A percentile compares a stretch with the other conserved stretches of the same genome.
phyloP scores from a whole-genome alignment of 371 early-diverging fungal species.

The Lichtheimia ramosa region DNA sequence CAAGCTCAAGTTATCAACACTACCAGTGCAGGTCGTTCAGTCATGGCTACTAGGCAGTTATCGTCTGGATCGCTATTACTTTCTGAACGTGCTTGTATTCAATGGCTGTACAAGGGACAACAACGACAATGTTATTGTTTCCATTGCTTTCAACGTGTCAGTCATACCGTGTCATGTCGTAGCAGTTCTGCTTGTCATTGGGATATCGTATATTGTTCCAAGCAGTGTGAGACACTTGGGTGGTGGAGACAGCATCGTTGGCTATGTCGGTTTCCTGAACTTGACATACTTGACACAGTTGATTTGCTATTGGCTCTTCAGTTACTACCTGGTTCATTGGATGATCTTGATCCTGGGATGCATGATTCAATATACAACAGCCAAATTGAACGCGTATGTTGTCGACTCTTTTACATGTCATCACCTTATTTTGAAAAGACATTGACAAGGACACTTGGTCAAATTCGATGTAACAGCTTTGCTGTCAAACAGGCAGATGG shows the following conservation, averaged over 20 bases:
- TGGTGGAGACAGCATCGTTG: not conserved
- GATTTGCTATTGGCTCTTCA: not conserved
- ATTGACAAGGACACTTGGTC: conserved; percentile 20
- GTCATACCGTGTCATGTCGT: not conserved
- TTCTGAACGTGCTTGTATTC: not conserved
- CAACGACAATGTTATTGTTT: not conserved
- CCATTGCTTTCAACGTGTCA: conserved; percentile 3
- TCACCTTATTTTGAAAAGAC: conserved; percentile 1
- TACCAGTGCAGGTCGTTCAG: not conserved
- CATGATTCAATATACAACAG: not conserved
- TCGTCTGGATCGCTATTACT: not conserved
- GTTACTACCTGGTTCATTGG: not conserved
- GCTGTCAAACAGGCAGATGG: not conserved
- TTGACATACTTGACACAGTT: not conserved
- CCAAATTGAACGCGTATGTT: not conserved
- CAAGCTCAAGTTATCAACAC: not conserved
- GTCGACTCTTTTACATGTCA: conserved; percentile 5
- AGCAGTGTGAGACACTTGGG: not conserved
- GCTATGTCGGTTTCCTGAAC: conserved; percentile 7
- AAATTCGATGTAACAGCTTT: conserved; percentile 36
- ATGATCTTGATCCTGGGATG: not conserved
- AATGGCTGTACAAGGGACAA: not conserved
- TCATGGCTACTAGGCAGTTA: not conserved
- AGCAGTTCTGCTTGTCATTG: not conserved
- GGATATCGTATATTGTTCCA: not conserved